Evolutionary conservation across 2,329 filamentous ascomycete species (phyloP).

Genomic region (Diaporthe citri): DNA sequence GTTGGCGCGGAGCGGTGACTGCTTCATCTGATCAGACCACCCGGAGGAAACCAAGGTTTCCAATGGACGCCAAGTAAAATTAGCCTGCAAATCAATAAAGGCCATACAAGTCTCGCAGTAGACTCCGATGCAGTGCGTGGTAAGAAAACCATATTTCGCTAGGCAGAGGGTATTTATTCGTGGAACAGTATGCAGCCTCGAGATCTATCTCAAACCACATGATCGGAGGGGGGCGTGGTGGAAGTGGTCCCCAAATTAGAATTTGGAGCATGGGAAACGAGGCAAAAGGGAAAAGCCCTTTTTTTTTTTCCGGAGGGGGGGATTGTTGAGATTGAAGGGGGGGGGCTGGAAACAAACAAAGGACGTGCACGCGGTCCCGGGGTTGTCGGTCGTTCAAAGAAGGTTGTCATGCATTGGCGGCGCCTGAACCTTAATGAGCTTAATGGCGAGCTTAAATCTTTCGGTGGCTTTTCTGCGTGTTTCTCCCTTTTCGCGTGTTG

Average conservation of each 20-base stretch:
- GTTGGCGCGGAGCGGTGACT: neutral
- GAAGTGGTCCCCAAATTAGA: conserved; percentile 12
- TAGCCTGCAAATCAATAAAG: conserved; percentile 10
- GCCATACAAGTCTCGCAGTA: conserved; percentile 3
- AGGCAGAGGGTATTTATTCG: conserved; percentile 18
- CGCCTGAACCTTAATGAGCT: conserved; percentile 41
- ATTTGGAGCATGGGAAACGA: conserved; percentile 13
- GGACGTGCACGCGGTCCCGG: conserved; percentile 34
- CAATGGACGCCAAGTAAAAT: conserved; percentile 3
- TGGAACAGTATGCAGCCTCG: conserved; percentile 10
- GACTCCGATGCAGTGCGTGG: conserved; percentile 11
- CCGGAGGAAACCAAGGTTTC: neutral
- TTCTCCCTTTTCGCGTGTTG: neutral
- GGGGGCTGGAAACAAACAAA: conserved; percentile 15
- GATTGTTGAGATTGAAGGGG: neutral
- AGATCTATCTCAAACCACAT: conserved; percentile 25
- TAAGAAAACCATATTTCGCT: neutral
- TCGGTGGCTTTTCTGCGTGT: conserved; percentile 19
- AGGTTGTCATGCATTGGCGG: conserved; percentile 39
- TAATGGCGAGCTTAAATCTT: conserved; percentile 38
- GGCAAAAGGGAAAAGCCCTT: neutral
- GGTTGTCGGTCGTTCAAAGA: conserved; percentile 36
- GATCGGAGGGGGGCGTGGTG: neutral
- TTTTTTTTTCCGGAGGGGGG: neutral
- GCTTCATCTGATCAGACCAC: conserved; percentile 7